These are phyloP conservation scores for Rhododendron ferrugineum DNA, from an alignment of 148 eudicot genomes.

Conservation along the genomic window DNA sequence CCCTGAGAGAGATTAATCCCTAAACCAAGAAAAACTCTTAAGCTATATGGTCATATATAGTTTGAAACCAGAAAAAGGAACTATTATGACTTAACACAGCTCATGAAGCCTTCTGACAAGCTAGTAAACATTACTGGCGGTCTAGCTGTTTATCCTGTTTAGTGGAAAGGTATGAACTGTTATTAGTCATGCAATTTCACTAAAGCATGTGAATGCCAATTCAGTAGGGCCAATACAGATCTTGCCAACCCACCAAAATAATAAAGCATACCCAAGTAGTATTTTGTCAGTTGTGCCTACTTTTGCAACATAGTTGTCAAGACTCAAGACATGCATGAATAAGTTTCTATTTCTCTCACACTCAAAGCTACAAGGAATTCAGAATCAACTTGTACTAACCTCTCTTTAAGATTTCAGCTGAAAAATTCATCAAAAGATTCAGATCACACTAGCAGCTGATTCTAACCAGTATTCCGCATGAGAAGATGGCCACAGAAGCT, in stretches of 20 bases:
- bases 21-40: background rate
- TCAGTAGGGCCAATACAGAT: conserved; percentile 12
- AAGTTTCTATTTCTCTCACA: background rate
- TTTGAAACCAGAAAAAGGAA: background rate
- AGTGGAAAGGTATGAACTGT: conserved; percentile 7
- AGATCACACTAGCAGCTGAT: background rate
- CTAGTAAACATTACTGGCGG: background rate
- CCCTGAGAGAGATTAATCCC: background rate
- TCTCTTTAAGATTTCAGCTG: background rate
- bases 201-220: conserved; percentile 18
- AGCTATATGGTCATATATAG: background rate
- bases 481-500: conserved; percentile 28
- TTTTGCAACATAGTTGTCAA: conserved; percentile 5
- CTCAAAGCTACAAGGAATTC: conserved; percentile 6
- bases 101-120: background rate
- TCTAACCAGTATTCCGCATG: background rate
- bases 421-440: background rate
- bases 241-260: conserved; percentile 23
- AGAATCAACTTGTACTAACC: conserved; percentile 8
- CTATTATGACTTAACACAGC: background rate
- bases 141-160: background rate
- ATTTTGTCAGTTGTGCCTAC: conserved; percentile 11
- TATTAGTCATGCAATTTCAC: background rate
- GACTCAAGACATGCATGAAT: conserved; percentile 7
- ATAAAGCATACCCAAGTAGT: conserved; percentile 13